Percentiles rank a stretch among this genome's conserved stretches.
Evolutionary conservation across 1,284 basidiomycete species (phyloP).

Genomic region (Hymenochaete sp.): DNA sequence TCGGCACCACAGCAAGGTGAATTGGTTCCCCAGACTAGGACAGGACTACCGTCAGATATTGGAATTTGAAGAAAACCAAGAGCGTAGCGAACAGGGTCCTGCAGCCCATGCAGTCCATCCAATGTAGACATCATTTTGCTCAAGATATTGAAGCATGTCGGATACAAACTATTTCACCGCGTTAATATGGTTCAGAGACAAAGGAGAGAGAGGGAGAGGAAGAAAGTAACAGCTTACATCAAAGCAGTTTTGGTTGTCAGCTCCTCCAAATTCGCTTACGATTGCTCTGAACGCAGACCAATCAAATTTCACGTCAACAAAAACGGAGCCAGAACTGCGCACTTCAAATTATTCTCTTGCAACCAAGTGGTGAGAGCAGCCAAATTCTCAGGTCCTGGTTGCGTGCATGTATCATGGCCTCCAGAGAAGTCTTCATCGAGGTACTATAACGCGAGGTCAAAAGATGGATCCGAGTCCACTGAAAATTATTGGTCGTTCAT

Average conservation of each 20-base stretch:
- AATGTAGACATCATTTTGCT: constrained; percentile 36
- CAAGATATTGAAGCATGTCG: constrained; percentile 33
- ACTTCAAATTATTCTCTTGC: constrained; percentile 36
- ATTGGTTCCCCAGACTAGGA: constrained; percentile 35
- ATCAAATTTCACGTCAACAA: neutral
- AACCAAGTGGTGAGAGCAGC: constrained; percentile 36
- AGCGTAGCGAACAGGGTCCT: constrained; percentile 32
- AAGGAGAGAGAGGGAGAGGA: no score
- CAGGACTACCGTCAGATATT: neutral
- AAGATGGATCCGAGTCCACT: neutral
- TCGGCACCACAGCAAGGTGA: constrained; percentile 38
- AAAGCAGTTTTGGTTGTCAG: constrained; percentile 34
- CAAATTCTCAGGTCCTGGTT: constrained; percentile 34
- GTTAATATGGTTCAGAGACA: neutral
- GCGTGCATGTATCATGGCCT: constrained; percentile 33
- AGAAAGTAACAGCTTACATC: constrained; percentile 21
- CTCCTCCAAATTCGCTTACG: constrained; percentile 38
- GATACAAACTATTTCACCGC: constrained; percentile 22
- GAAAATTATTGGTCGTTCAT: neutral
- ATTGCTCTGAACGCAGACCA: constrained; percentile 28
- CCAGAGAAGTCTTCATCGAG: constrained; percentile 37
- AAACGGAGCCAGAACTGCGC: constrained; percentile 1
- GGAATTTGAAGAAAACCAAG: neutral
- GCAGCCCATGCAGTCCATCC: constrained; percentile 42
- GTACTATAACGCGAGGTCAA: neutral